A percentile compares a stretch with the other conserved stretches of the same genome.
Evolutionary conservation across 1,284 basidiomycete species (phyloP).

Genomic region (Austropuccinia psidii): DNA sequence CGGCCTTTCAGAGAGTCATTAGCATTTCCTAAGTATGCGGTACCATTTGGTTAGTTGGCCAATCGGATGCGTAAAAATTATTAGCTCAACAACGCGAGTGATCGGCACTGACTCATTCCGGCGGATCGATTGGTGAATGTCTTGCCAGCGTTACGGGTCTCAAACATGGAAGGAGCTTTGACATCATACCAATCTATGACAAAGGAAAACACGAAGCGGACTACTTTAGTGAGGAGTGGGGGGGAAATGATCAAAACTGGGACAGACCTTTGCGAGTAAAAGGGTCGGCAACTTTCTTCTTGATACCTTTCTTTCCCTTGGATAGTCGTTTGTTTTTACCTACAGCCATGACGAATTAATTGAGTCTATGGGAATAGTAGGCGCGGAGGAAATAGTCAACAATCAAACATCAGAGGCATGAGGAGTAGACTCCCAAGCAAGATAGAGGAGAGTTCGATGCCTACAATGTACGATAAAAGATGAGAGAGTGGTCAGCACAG

Average conservation of each 20-base stretch:
- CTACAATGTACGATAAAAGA: no score
- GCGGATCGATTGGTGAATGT: constrained; percentile 97
- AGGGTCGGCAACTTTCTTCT: constrained; percentile 95
- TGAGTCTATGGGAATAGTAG: no score
- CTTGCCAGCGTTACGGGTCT: constrained; percentile 94
- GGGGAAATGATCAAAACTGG: constrained; percentile 3
- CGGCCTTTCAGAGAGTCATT: constrained; percentile 98
- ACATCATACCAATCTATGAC: constrained; percentile 96
- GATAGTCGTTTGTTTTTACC: constrained; percentile 94
- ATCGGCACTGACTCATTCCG: constrained; percentile 75
- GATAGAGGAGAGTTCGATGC: no score
- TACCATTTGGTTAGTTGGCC: not conserved
- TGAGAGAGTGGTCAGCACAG: no score
- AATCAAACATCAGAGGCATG: no score
- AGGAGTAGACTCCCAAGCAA: no score
- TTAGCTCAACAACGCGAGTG: not conserved
- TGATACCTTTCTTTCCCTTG: constrained; percentile 99
- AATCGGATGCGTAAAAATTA: not conserved
- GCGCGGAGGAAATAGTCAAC: no score
- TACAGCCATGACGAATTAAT: constrained; percentile 44
- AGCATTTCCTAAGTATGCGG: constrained; percentile 69
- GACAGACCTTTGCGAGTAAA: constrained; percentile 89
- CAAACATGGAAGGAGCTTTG: constrained; percentile 97
- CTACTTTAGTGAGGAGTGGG: not conserved
- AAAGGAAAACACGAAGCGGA: not conserved